Evolutionary conservation across 306 rosid species (phyloP).

Genomic region (Abrus pulchellus): DNA sequence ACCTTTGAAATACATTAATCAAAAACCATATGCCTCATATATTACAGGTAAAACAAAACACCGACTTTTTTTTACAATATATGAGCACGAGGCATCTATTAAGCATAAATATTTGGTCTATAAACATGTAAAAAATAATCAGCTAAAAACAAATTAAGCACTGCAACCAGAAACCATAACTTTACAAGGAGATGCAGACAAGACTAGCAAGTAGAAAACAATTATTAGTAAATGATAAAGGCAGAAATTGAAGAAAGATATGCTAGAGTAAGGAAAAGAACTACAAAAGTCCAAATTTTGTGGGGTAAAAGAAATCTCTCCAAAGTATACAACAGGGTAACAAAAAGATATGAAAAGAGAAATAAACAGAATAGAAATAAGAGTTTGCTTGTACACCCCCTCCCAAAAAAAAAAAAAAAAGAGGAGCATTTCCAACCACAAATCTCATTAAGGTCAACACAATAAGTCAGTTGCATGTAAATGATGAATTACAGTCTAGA

Average conservation of each 20-base stretch:
- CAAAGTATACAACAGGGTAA: neutral
- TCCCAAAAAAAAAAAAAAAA: no score
- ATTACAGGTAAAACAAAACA: neutral
- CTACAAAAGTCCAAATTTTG: neutral
- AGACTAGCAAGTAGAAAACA: neutral
- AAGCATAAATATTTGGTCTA: neutral
- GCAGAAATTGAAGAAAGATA: neutral
- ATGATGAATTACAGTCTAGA: neutral
- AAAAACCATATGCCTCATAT: neutral
- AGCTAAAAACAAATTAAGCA: conserved; percentile 18
- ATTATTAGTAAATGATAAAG: conserved; percentile 11
- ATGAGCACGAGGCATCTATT: conserved; percentile 13
- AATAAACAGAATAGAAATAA: neutral
- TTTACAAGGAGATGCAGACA: conserved; percentile 23
- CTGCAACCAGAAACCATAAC: neutral
- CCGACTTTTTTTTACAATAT: neutral
- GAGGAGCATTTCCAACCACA: neutral
- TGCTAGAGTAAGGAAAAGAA: neutral
- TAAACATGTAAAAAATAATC: neutral
- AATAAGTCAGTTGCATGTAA: neutral
- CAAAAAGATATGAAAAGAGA: neutral
- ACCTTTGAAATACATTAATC: neutral
- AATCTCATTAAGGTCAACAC: neutral
- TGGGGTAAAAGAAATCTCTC: neutral
- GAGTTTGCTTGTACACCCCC: neutral